Percentiles rank a stretch among this genome's conserved stretches.
These are phyloP conservation scores for Hypoxylon sp. DNA, from an alignment of 2,329 filamentous ascomycete genomes.

Conservation along the genomic window DNA sequence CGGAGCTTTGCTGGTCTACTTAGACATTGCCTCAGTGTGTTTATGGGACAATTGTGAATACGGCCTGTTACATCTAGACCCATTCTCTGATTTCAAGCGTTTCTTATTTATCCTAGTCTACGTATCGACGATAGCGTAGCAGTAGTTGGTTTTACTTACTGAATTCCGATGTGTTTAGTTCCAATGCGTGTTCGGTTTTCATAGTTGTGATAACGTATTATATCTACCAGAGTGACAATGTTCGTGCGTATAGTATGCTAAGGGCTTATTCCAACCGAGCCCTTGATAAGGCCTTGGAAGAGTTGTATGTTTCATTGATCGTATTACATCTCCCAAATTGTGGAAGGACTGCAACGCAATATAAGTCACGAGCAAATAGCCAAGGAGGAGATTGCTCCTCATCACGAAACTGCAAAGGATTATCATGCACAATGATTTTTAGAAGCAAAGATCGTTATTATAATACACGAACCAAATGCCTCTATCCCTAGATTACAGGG, in stretches of 20 bases:
- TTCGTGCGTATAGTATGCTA: too few species aligned
- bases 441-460: background rate
- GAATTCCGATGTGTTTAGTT: slow-evolving; percentile 7
- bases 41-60: slow-evolving; percentile 30
- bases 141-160: slow-evolving; percentile 25
- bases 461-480: background rate
- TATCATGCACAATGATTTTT: background rate
- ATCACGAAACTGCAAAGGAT: background rate
- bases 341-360: too few species aligned
- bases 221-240: background rate
- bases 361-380: background rate
- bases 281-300: too few species aligned
- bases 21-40: slow-evolving; percentile 17
- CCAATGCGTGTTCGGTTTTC: background rate
- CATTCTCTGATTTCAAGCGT: slow-evolving; percentile 33
- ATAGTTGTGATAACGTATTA: background rate
- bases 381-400: background rate
- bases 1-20: slow-evolving; percentile 9
- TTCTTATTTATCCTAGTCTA: slow-evolving; percentile 30
- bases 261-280: too few species aligned
- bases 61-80: slow-evolving; percentile 7
- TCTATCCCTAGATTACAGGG: background rate
- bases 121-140: slow-evolving; percentile 25
- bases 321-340: too few species aligned
- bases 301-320: too few species aligned